A percentile compares a stretch with the other conserved stretches of the same genome.
Evolutionary conservation across 495 filamentous ascomycete genomes (phyloP).

Genomic region (Penicillium silybi): DNA sequence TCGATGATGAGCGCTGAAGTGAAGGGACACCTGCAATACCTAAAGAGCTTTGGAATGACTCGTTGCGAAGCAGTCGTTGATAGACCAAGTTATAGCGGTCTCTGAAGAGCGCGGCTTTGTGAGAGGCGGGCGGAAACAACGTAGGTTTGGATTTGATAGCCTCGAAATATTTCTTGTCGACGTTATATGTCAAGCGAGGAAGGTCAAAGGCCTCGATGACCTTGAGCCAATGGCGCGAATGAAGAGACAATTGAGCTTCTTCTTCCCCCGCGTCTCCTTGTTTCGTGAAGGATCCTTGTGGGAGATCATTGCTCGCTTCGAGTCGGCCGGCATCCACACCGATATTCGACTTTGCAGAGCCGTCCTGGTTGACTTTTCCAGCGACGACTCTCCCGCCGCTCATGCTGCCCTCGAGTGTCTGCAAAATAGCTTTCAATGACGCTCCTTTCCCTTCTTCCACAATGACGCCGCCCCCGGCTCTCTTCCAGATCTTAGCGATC

Average conservation of each 20-base stretch:
- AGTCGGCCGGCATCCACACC: constrained; percentile 13
- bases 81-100: constrained; percentile 88
- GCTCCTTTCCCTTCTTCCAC: constrained; percentile 74
- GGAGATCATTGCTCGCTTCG: constrained; percentile 9
- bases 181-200: constrained; percentile 80
- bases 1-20: constrained; percentile 53
- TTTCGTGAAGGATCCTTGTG: constrained; percentile 13
- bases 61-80: constrained; percentile 85
- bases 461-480: constrained; percentile 74
- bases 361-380: constrained; percentile 24
- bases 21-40: constrained; percentile 41
- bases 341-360: constrained; percentile 7
- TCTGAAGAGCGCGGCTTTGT: constrained; percentile 81
- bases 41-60: constrained; percentile 81
- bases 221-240: constrained; percentile 74
- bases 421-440: constrained; percentile 74
- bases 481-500: constrained; percentile 85
- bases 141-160: constrained; percentile 63
- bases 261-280: constrained; percentile 55
- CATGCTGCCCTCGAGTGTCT: constrained; percentile 78
- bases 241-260: constrained; percentile 49
- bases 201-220: constrained; percentile 78
- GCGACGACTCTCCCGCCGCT: constrained; percentile 64
- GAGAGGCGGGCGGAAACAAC: constrained; percentile 71
- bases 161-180: constrained; percentile 88